Evolutionary conservation across 2,329 filamentous ascomycete species (phyloP).

Genomic region (Venturia nashicola): DNA sequence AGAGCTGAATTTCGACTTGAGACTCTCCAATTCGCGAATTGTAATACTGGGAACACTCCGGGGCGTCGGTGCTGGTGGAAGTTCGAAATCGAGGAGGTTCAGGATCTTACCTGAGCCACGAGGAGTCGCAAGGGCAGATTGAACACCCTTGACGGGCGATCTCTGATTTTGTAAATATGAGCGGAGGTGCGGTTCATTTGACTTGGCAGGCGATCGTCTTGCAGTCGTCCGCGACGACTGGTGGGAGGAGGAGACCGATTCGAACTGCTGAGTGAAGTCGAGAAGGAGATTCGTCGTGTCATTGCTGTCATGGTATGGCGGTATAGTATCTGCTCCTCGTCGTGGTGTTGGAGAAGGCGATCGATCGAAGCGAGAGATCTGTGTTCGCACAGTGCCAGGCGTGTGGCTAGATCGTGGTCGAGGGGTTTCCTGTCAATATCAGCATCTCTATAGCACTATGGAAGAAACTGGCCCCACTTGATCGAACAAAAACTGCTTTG

Average conservation of each 20-base stretch:
- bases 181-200: constrained; percentile 34
- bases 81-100: constrained; percentile 78
- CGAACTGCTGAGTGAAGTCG: constrained; percentile 72
- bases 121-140: constrained; percentile 31
- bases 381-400: constrained; percentile 36
- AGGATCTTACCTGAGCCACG: constrained; percentile 40
- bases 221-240: constrained; percentile 1
- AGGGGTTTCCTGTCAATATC: constrained; percentile 18
- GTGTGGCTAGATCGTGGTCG: constrained; percentile 29
- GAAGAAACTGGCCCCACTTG: constrained; percentile 14
- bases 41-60: constrained; percentile 84
- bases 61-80: constrained; percentile 86
- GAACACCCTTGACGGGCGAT: constrained; percentile 28
- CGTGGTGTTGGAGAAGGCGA: constrained; percentile 43
- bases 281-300: constrained; percentile 68
- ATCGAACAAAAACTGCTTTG: constrained; percentile 22
- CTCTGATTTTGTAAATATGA: constrained; percentile 28
- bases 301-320: constrained; percentile 28
- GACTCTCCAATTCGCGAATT: constrained; percentile 78
- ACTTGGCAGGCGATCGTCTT: constrained; percentile 31
- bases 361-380: constrained; percentile 22
- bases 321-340: constrained; percentile 27
- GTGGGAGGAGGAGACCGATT: constrained; percentile 21
- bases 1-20: constrained; percentile 83
- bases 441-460: not conserved